Base-by-base conservation (phyloP, 176 grass and related monocot genomes). In the Phoenix roebelenii region DNA sequence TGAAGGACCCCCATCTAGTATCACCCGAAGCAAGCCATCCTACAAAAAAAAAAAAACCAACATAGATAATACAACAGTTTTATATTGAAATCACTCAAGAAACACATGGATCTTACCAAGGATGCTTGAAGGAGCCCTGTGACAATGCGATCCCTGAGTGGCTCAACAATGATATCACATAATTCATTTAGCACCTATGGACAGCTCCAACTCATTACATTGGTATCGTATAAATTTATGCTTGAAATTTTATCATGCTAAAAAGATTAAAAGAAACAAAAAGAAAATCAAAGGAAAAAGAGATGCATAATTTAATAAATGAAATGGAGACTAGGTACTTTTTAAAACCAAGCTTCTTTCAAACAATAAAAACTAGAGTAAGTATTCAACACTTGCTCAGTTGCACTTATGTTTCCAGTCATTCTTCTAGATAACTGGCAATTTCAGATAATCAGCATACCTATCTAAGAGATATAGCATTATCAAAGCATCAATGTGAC, bases 71-170 rank as follows among this genome's bases (percentile, higher is more conserved):
- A 77, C 53, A 30, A 18, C 73, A 81, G 5, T 63, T 15, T 25
- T 50, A 79, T 28, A 69, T 49, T 51, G 54, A 39, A 17, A 35
- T 18, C 23, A 15, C 65, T 55, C 63, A 15, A 75, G 71, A 50
- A 52, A 61, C 48, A 60, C 51, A 49, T 32, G 79, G 74, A 18
- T 72, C 22, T 71, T 78, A 97, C 93, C 93, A 97, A 79, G 32
- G 84, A 91, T 7, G 93, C 93, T 79, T 97, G 93, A 66, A 97
- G 81, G 73, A 97, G 93, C 51, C 93, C 93, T 15, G 93, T 92
- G 57, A 97, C 93, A 52, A 97, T 70, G 70, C 84, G 87, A 80
- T 97, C 93, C 56, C 93, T 81, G 25, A 97, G 72, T 85, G 77
- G 84, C 59, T 97, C 93, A 58, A 91, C 71, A 79, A 97, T 97